Base-by-base conservation (phyloP, 768 basidiomycete species). In the Pisolithus microcarpus region DNA sequence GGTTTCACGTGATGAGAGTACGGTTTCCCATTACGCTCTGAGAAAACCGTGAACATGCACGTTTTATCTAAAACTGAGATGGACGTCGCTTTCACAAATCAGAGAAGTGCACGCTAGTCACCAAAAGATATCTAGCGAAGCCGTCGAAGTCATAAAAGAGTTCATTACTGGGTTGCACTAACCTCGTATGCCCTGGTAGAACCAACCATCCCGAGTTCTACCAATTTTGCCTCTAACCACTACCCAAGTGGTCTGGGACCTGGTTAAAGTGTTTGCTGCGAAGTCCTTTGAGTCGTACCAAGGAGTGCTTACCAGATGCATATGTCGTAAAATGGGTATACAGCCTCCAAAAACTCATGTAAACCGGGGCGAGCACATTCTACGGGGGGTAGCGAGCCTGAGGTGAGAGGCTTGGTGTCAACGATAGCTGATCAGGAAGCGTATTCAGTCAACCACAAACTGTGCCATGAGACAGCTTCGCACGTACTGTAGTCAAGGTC, bases 181-280 rank as follows among this genome's bases (percentile, higher is more conserved):
- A 85, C 88, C 71, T 87, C 79, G 62, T 92, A 92, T 58, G 76
- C 80, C 57, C 75, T 72, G 46, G 75, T 70, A 0, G 79, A 77
- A 13, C 90, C 91, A 16, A 92, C 67, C 82, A 93, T 90, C 16
- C 81, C 88, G 8, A 93, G 74, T 65, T 93, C 91, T 11, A 88
- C 82, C 7, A 95, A 73, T 65, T 92, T 94, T 15, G 82, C 80
- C 70, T 92, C 90, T 16, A 92, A 72, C 90, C 90, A 92, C n/a
- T 46, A 88, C 74, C 91, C 91, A 92, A 55, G 81, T 84, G 3
- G 91, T 92, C 62, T 90, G 87, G 1, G 82, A 85, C 85, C 85
- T 87, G 54, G n/a, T 5, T 16, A 34, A 19, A 7, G 24, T 50
- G 16, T 18, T 11, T 6, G 24, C 13, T 38, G n/a, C 42, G n/a